phyloP scores from a whole-genome alignment of 2,329 filamentous ascomycete genomes.

The Cercospora sp. region DNA sequence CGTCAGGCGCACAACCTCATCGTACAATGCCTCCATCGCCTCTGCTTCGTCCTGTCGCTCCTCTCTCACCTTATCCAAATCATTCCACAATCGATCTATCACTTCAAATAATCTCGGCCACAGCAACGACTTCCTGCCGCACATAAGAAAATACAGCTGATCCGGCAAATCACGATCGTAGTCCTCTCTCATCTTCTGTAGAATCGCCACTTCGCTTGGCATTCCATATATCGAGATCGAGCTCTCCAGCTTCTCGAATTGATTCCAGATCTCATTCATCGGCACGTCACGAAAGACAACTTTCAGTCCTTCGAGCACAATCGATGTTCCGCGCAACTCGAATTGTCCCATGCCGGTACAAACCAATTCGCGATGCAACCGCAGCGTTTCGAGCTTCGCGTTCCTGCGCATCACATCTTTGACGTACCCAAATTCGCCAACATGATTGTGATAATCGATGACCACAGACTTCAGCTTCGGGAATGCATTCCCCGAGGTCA shows the following conservation, averaged over 20 bases:
- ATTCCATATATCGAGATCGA: conserved; percentile 8
- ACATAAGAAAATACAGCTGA: conserved; percentile 21
- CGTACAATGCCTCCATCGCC: conserved; percentile 14
- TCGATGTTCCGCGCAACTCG: conserved; percentile 12
- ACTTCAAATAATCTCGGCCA: conserved; percentile 17
- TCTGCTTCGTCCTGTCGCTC: conserved; percentile 6
- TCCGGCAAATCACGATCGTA: conserved; percentile 22
- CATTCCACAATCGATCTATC: conserved; percentile 16
- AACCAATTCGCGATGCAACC: conserved; percentile 12
- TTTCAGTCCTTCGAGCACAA: neutral
- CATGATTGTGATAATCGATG: conserved; percentile 22
- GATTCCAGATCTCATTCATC: neutral
- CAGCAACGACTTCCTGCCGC: conserved; percentile 17
- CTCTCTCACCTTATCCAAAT: conserved; percentile 11
- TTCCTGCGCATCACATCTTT: conserved; percentile 20
- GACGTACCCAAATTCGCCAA: conserved; percentile 25
- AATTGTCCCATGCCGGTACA: conserved; percentile 19
- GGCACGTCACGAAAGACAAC: neutral
- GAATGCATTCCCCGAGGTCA: conserved; percentile 9
- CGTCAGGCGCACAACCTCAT: conserved; percentile 12
- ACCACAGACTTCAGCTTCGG: conserved; percentile 20
- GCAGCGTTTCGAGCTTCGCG: conserved; percentile 15
- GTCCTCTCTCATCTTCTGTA: conserved; percentile 19
- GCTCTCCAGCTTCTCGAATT: neutral
- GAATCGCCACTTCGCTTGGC: neutral